A percentile compares a stretch with the other conserved stretches of the same genome.
Conservation (phyloP, 805 yeast species). For the Metschnikowia borealis region DNA sequence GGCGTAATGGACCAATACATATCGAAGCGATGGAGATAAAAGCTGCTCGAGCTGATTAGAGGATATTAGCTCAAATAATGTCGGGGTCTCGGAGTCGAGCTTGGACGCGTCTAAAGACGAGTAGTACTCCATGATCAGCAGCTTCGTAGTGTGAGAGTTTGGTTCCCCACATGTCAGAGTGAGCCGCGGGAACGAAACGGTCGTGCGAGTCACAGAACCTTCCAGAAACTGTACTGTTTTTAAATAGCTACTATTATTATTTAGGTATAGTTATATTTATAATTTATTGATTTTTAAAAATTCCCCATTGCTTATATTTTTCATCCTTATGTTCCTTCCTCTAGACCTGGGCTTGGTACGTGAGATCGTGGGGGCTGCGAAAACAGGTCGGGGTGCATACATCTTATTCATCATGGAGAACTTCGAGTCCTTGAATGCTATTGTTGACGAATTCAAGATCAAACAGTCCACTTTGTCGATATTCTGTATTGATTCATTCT, state of each 20-base stretch:
- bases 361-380: background rate
- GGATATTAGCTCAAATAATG: constrained; percentile 83
- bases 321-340: background rate
- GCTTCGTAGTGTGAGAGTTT: background rate
- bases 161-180: constrained; percentile 8
- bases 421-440: constrained; percentile 19
- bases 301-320: background rate
- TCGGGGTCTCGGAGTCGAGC: constrained; percentile 73
- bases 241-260: background rate
- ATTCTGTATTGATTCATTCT: constrained; percentile 14
- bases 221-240: background rate
- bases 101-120: constrained; percentile 74
- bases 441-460: constrained; percentile 17
- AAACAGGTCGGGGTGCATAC: background rate
- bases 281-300: too few species aligned
- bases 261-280: background rate
- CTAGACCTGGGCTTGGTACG: background rate
- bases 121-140: constrained; percentile 67
- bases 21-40: constrained; percentile 78
- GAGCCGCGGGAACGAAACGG: constrained; percentile 1
- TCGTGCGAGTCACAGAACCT: background rate
- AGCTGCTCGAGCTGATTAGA: constrained; percentile 73
- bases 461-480: constrained; percentile 14
- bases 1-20: constrained; percentile 76
- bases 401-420: constrained; percentile 16